Conservation (phyloP, 257 asterid genomes). For the Capsicum baccatum region DNA sequence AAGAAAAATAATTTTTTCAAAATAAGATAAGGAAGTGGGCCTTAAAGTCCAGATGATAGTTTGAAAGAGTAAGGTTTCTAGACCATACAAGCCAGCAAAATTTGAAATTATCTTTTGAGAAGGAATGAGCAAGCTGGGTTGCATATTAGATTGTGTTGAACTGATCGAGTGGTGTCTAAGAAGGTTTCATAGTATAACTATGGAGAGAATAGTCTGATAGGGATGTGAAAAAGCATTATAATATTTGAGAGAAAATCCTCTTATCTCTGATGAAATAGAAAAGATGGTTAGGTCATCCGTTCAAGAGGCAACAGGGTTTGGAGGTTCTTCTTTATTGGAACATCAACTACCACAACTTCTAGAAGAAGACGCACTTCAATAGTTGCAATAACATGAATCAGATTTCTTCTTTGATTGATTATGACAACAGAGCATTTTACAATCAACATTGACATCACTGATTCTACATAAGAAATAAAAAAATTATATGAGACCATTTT, state of each 20-base stretch:
- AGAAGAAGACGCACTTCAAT: constrained; percentile 60
- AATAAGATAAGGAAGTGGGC: constrained; percentile 94
- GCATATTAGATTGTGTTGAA: constrained; percentile 94
- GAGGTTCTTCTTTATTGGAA: constrained; percentile 47
- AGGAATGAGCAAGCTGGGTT: constrained; percentile 97
- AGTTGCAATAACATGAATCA: constrained; percentile 45
- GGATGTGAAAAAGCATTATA: constrained; percentile 94
- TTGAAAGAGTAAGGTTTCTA: constrained; percentile 99
- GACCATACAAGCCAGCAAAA: constrained; percentile 99
- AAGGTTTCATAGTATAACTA: constrained; percentile 98
- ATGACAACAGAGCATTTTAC: neutral
- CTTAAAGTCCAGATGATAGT: constrained; percentile 96
- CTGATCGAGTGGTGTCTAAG: constrained; percentile 71
- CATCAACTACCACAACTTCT: constrained; percentile 45
- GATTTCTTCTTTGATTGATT: neutral
- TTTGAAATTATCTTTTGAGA: constrained; percentile 96
- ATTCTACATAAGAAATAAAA: neutral
- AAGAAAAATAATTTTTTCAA: constrained; percentile 95
- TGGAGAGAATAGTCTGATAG: constrained; percentile 90
- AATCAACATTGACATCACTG: neutral
- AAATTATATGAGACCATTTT: neutral
- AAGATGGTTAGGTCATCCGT: constrained; percentile 76
- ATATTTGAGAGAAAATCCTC: constrained; percentile 76
- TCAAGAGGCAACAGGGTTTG: constrained; percentile 62
- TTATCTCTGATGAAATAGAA: constrained; percentile 78